Evolutionary conservation across 495 filamentous ascomycete species (phyloP).

Genomic region (Lepraria neglecta): DNA sequence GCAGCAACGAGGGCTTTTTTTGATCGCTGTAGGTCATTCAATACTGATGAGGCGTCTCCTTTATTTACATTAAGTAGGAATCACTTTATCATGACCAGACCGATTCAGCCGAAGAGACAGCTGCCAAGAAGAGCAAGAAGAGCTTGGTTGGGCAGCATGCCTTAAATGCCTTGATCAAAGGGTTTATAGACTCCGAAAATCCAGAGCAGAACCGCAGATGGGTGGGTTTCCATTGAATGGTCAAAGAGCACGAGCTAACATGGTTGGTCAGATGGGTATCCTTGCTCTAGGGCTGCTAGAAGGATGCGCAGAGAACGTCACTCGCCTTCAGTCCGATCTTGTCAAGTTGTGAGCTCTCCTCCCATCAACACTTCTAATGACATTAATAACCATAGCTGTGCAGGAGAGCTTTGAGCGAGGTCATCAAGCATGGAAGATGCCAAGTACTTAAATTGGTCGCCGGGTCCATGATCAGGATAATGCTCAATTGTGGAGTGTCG

Average conservation of each 20-base stretch:
- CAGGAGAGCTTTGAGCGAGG: constrained; percentile 10
- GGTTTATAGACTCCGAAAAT: background rate
- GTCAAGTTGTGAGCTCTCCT: background rate
- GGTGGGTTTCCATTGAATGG: background rate
- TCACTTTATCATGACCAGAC: constrained; percentile 6
- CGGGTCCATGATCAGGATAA: constrained; percentile 22
- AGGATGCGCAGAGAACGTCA: constrained; percentile 17
- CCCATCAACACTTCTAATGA: background rate
- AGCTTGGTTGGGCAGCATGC: constrained; percentile 6
- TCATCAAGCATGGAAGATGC: constrained; percentile 12
- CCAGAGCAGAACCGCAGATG: constrained; percentile 18
- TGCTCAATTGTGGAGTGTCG: constrained; percentile 13
- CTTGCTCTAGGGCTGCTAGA: constrained; percentile 23
- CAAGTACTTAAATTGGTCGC: constrained; percentile 19
- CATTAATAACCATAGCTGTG: background rate
- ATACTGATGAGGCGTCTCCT: background rate
- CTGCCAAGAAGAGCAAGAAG: constrained; percentile 12
- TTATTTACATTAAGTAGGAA: constrained; percentile 10
- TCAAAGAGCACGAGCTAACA: background rate
- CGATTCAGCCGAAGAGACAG: background rate
- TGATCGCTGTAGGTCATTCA: constrained; percentile 19
- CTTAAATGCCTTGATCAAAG: constrained; percentile 14
- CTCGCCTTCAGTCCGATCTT: background rate
- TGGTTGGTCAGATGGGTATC: constrained; percentile 18
- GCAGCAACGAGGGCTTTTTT: constrained; percentile 23